Percentiles rank a stretch among this genome's conserved stretches.
Conservation (phyloP, 2,329 filamentous ascomycete species). For the Colletotrichum euphorbiae region DNA sequence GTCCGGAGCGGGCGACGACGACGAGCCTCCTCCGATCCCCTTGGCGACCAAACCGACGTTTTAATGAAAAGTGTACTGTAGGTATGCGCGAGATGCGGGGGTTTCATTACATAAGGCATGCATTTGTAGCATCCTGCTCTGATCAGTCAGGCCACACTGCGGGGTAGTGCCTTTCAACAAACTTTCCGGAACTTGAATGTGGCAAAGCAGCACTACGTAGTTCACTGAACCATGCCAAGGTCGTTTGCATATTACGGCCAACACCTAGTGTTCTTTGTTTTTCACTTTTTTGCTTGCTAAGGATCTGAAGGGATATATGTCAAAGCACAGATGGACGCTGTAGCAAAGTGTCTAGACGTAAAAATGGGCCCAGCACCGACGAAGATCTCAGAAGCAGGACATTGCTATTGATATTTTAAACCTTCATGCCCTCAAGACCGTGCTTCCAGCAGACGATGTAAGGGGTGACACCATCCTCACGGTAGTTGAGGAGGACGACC, state of each 20-base stretch:
- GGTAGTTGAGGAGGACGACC: constrained; percentile 95
- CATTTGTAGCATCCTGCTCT: constrained; percentile 32
- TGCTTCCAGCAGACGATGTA: constrained; percentile 96
- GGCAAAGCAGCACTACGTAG: constrained; percentile 2
- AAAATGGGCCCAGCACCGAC: constrained; percentile 20
- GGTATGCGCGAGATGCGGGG: constrained; percentile 2
- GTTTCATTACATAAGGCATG: constrained; percentile 9
- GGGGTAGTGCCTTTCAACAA: neutral
- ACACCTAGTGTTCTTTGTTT: constrained; percentile 31
- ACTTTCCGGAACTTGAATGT: neutral
- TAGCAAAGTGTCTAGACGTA: constrained; percentile 33
- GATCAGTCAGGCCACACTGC: constrained; percentile 13
- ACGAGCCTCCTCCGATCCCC: constrained; percentile 64
- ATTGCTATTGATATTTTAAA: constrained; percentile 67
- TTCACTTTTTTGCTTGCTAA: constrained; percentile 40
- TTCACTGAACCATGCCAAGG: neutral
- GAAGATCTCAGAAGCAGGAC: constrained; percentile 36
- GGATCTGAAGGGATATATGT: constrained; percentile 41
- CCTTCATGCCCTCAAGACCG: constrained; percentile 89
- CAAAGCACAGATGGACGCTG: constrained; percentile 40
- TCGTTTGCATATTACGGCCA: constrained; percentile 26
- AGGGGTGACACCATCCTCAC: constrained; percentile 93
- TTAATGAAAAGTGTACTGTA: constrained; percentile 40
- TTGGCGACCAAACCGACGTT: constrained; percentile 63
- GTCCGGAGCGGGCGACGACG: constrained; percentile 44